Base-by-base conservation (phyloP, 129 eudicot genomes). In the Cynara cardunculus region DNA sequence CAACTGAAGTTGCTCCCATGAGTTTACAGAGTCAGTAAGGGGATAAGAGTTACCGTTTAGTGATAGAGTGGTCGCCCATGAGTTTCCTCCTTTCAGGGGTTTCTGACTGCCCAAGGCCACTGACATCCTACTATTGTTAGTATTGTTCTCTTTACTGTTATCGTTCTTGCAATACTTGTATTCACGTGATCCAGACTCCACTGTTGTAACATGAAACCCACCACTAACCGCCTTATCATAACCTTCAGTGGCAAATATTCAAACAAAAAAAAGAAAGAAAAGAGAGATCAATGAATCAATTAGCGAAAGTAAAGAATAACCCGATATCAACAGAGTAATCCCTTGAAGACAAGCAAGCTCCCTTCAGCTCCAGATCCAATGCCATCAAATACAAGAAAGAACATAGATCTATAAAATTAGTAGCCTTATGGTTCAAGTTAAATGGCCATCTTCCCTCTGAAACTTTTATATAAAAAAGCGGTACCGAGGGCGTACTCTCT, bases 211-310 rank as follows among this genome's bases (percentile, higher is more conserved):
- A 76, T 88, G 89, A 84, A 87, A 87, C 53, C 92, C 88, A 77
- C 97, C 93, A 76, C 90, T 89, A 76, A 86, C 93, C 85, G 82
- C 91, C 91, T 89, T 89, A 80, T 85, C 89, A 86, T 89, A 87
- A 87, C 94, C 98, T 94, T 82, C 85, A 87, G 80, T 62, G 3
- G 72, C 65, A 86, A 72, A 84, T 62, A 72, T 77, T 69, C 71
- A 59, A 73, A 62, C 28, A 21, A 5, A 75, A 70, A 16, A 65
- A 76, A 34, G 71, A 62, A 32, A 18, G 8, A 68, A 25, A 25
- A 72, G 56, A 77, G 73, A 56, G 56, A 70, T 72, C 46, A 30
- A 18, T 70, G 41, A 69, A 69, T 34, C 27, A 27, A 85, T 76
- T 64, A 72, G 2, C 68, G 62, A 74, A 85, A 62, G 64, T 28